phyloP scores from a whole-genome alignment of 257 asterid genomes.

The Scutellaria baicalensis region DNA sequence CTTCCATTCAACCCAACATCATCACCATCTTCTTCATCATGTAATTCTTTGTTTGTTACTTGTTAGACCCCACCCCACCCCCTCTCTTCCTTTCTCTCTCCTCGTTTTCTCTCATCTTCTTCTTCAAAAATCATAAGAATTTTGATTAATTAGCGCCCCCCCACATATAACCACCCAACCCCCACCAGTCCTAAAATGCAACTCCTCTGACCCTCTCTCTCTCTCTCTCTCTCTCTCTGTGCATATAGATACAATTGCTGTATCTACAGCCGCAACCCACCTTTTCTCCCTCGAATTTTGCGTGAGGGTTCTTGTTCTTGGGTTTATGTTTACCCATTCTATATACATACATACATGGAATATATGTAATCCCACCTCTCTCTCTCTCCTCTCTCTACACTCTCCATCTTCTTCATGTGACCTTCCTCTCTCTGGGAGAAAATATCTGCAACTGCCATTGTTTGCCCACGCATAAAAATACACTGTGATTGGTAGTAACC shows the following conservation, averaged over 20 bases:
- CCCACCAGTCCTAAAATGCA: conserved; percentile 24
- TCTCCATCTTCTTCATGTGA: conserved; percentile 28
- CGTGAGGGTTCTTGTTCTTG: conserved; percentile 4
- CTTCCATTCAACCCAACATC: neutral
- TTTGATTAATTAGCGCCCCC: neutral
- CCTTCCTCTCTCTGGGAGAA: neutral
- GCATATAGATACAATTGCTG: conserved; percentile 9
- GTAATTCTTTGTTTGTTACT: neutral
- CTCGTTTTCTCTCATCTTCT: conserved; percentile 1
- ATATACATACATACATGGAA: neutral
- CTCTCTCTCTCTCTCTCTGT: conserved; percentile 17
- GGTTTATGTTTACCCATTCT: neutral
- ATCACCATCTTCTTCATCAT: conserved; percentile 1
- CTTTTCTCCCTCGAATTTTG: conserved; percentile 2
- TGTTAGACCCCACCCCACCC: neutral
- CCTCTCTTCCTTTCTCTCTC: neutral
- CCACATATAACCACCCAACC: conserved; percentile 11
- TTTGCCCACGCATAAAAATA: neutral
- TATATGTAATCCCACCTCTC: neutral
- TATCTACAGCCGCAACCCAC: conserved; percentile 9
- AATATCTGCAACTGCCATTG: conserved; percentile 22
- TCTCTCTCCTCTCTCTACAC: conserved; percentile 10
- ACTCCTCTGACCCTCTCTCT: conserved; percentile 18
- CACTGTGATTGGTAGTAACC: neutral
- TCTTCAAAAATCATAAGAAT: neutral